Conservation (phyloP, 2,329 filamentous ascomycete species). For the Colletotrichum aenigma region DNA sequence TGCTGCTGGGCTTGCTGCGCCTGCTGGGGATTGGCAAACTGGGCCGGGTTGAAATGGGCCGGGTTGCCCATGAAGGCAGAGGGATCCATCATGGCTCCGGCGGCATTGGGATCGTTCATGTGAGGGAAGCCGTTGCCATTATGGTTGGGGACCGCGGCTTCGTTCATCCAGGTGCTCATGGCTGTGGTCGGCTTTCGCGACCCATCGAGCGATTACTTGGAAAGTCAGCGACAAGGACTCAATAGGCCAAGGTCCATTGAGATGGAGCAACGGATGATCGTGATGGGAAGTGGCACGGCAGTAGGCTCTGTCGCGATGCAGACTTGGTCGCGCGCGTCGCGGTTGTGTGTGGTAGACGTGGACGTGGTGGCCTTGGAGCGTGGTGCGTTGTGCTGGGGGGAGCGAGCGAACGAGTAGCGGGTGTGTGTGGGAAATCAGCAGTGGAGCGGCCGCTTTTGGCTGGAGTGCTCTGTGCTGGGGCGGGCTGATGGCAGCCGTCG, state of each 20-base stretch:
- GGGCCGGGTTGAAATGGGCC: slow-evolving; percentile 62
- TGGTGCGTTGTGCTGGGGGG: neutral
- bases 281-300: slow-evolving; percentile 47
- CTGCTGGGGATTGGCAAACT: slow-evolving; percentile 58
- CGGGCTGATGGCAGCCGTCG: neutral
- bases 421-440: slow-evolving; percentile 11
- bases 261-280: slow-evolving; percentile 31
- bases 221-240: slow-evolving; percentile 50
- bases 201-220: slow-evolving; percentile 50
- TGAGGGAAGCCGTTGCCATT: slow-evolving; percentile 73
- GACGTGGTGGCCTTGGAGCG: slow-evolving; percentile 35
- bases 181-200: slow-evolving; percentile 52
- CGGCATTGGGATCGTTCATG: slow-evolving; percentile 64
- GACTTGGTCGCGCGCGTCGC: slow-evolving; percentile 22
- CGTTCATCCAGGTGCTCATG: slow-evolving; percentile 78
- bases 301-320: slow-evolving; percentile 17
- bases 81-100: slow-evolving; percentile 67
- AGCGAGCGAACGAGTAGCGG: slow-evolving; percentile 16
- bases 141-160: slow-evolving; percentile 70
- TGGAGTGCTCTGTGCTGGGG: neutral
- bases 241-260: slow-evolving; percentile 45
- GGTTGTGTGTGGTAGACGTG: slow-evolving; percentile 27
- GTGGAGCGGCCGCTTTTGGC: slow-evolving; percentile 15
- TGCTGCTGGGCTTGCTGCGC: slow-evolving; percentile 24
- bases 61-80: slow-evolving; percentile 66